Evolutionary conservation across 345 rosid species (phyloP).

Genomic region (rapeseed (Brassica napus)): Da-Ae NC_063448.1:11000501-11001000

Average conservation of each 20-base stretch:
- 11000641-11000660: conserved; percentile 34
- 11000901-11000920: conserved; percentile 24
- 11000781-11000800: conserved; percentile 37
- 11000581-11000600: conserved; percentile 36
- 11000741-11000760: conserved; percentile 25
- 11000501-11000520: conserved; percentile 34
- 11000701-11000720: conserved; percentile 36
- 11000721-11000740: conserved; percentile 34
- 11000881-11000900: conserved; percentile 31
- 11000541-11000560: conserved; percentile 34
- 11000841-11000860: conserved; percentile 4
- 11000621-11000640: conserved; percentile 29
- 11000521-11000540: conserved; percentile 35
- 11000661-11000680: conserved; percentile 35
- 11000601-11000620: conserved; percentile 36
- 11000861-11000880: conserved; percentile 36
- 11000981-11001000: conserved; percentile 29
- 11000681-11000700: conserved; percentile 46
- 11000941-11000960: conserved; percentile 33
- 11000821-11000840: conserved; percentile 32
- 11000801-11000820: conserved; percentile 38
- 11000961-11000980: conserved; percentile 36
- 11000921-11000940: conserved; percentile 33
- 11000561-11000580: conserved; percentile 31
- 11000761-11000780: conserved; percentile 34